Conservation (phyloP, 2,329 filamentous ascomycete genomes). For the Aspergillus brunneoviolaceus region DNA sequence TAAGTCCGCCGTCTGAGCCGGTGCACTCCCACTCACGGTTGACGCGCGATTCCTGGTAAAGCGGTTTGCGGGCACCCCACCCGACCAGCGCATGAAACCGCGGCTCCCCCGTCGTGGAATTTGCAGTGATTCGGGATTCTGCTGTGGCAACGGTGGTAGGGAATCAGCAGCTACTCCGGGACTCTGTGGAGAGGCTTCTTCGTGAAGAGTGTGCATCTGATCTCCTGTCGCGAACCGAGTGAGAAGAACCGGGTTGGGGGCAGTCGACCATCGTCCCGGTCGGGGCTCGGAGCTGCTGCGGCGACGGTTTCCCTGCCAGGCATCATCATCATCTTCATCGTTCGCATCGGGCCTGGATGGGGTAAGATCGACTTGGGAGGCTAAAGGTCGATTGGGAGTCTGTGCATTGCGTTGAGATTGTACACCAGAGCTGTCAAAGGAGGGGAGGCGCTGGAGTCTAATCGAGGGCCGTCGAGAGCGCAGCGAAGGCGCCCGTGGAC, state of each 20-base stretch:
- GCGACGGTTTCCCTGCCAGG: constrained; percentile 31
- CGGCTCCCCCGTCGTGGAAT: constrained; percentile 18
- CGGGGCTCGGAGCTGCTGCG: constrained; percentile 45
- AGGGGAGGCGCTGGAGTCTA: constrained; percentile 26
- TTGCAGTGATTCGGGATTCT: constrained; percentile 19
- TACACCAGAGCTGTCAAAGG: constrained; percentile 9
- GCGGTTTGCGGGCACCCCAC: constrained; percentile 31
- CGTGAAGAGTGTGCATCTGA: constrained; percentile 34
- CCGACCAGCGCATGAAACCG: constrained; percentile 33
- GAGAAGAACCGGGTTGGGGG: constrained; percentile 22
- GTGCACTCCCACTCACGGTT: constrained; percentile 27
- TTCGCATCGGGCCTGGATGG: constrained; percentile 6
- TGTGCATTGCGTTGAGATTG: constrained; percentile 5
- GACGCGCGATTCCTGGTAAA: constrained; percentile 36
- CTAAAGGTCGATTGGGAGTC: constrained; percentile 8
- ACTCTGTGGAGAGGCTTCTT: constrained; percentile 30
- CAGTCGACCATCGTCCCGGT: constrained; percentile 32
- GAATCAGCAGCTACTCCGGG: constrained; percentile 10
- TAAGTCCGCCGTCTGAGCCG: constrained; percentile 13
- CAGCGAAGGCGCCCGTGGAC: constrained; percentile 24
- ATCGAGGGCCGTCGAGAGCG: constrained; percentile 35
- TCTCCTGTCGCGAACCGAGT: constrained; percentile 23
- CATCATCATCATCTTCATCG: constrained; percentile 32
- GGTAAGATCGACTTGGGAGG: not conserved
- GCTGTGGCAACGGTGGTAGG: constrained; percentile 13